Evolutionary conservation across 129 eudicot genomes (phyloP).

Genomic region (Chrysanthemum lavandulifolium): DNA sequence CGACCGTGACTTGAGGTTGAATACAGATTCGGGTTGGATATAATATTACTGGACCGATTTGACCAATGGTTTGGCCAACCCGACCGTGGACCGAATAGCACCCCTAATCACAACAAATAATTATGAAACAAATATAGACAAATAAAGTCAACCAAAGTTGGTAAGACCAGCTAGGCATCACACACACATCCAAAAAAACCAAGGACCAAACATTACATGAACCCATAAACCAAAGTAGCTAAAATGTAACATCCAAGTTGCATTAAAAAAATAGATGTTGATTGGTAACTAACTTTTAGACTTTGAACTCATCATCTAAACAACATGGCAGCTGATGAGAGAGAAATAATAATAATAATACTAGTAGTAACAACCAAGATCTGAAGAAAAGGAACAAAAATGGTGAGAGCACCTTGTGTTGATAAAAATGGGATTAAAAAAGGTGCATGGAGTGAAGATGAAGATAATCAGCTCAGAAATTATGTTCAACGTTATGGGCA

Average conservation of each 20-base stretch:
- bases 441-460: slow-evolving; percentile 41
- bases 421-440: slow-evolving; percentile 37
- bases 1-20: too few species aligned
- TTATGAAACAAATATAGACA: too few species aligned
- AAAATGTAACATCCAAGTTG: slow-evolving; percentile 20
- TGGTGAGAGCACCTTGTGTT: slow-evolving; percentile 43
- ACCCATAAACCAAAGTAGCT: slow-evolving; percentile 22
- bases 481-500: slow-evolving; percentile 35
- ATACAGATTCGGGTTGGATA: too few species aligned
- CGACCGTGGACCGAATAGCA: too few species aligned
- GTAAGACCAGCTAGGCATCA: too few species aligned
- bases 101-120: too few species aligned
- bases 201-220: neutral
- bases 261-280: slow-evolving; percentile 33
- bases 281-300: slow-evolving; percentile 40
- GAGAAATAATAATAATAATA: slow-evolving; percentile 18
- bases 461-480: slow-evolving; percentile 31
- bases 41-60: too few species aligned
- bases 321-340: slow-evolving; percentile 37
- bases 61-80: too few species aligned
- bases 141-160: too few species aligned
- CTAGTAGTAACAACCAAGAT: neutral
- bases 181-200: too few species aligned
- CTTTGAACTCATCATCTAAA: slow-evolving; percentile 26
- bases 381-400: slow-evolving; percentile 14